phyloP scores from a whole-genome alignment of 129 eudicot species.

The Cynara cardunculus region DNA sequence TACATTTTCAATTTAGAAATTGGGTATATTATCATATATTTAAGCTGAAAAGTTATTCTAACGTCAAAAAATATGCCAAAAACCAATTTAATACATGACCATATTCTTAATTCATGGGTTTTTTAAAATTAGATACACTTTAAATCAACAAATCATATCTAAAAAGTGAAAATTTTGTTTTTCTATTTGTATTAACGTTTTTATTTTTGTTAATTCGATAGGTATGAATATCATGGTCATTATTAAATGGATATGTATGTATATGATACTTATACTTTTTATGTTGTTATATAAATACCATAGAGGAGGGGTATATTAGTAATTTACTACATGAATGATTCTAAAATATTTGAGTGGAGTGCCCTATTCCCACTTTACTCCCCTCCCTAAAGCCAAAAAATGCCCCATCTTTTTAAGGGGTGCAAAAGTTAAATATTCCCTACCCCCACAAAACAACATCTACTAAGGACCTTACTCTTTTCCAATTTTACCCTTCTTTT shows the following conservation, averaged over 20 bases:
- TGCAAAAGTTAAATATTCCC: conserved; percentile 53
- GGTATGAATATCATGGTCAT: neutral
- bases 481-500: conserved; percentile 51
- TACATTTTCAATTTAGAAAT: neutral
- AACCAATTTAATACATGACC: neutral
- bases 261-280: no score
- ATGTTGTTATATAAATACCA: neutral
- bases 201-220: neutral
- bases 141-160: neutral
- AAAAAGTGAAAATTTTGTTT: neutral
- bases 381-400: conserved; percentile 40
- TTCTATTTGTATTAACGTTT: neutral
- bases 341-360: conserved; percentile 44
- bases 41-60: neutral
- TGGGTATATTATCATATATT: neutral
- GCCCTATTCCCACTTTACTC: conserved; percentile 53
- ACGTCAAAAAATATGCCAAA: neutral
- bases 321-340: conserved; percentile 23
- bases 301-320: neutral
- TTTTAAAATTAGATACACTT: neutral
- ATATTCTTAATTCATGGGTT: neutral
- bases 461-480: conserved; percentile 49
- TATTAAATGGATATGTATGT: neutral
- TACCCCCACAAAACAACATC: conserved; percentile 64
- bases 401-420: conserved; percentile 50